Evolutionary conservation across 306 rosid species (phyloP), one percentile per base, ranked within the genome.

Genomic region (Ormosia semicastrata): DNA sequence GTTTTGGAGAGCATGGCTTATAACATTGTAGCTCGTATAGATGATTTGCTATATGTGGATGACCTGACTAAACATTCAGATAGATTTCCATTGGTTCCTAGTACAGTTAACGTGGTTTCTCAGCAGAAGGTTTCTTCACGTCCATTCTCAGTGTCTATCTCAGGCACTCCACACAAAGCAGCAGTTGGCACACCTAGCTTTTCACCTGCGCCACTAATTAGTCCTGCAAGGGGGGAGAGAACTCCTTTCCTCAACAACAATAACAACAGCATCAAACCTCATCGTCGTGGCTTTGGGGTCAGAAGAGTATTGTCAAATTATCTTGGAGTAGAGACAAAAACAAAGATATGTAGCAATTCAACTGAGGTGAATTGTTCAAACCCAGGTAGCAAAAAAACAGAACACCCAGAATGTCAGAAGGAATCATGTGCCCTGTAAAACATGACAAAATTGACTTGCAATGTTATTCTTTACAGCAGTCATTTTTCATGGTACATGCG

Each of bases 1-100:
- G 98, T 93, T 17, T 77, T 95, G 82, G 99, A 95, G 91, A 93
- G 99, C 91, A 84, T 92, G 64, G 96, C 98, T 40, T 95, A 86
- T 52, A 95, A 95, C 85, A 86, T 93, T 74, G 89, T 92, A 29
- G 94, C 99, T 40, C 95, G 99, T 2, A 95, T 95, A 0, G 98
- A 95, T 64, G 99, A 95, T 81, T 79, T 95, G 65, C 85, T 93
- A 4, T 85, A 95, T 41, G 98, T 92, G 30, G 99, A 95, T 70
- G 97, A 95, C 83, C 77, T 93, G 84, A 90, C 94, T 1, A 93
- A 87, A 67, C 91, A 89, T 77, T 90, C 94, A n/a, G 94, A 92
- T 44, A 88, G 75, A 76, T 66, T 87, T 68, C 88, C 97, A 32
- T 85, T 93, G 71, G 87, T 80, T 75, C 73, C 90, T 13, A 80